These are phyloP conservation scores for Aspergillus pseudotamarii DNA, from an alignment of 2,329 filamentous ascomycete species.

Conservation along the genomic window DNA sequence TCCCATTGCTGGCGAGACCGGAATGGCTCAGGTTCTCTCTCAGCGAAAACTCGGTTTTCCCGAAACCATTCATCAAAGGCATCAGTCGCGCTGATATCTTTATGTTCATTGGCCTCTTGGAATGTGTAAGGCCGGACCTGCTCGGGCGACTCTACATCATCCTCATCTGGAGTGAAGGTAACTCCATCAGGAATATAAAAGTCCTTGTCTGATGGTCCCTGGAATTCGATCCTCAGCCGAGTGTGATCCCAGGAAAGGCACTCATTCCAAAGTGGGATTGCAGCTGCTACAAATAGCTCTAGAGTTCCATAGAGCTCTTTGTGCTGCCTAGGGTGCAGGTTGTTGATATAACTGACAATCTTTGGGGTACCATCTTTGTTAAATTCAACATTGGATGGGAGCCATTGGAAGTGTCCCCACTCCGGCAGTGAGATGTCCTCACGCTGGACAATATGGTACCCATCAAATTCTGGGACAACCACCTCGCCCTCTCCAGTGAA, in stretches of 20 bases:
- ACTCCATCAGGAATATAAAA: not conserved
- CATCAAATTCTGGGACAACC: not conserved
- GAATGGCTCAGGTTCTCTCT: not conserved
- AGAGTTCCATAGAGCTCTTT: constrained; percentile 37
- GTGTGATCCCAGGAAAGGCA: not conserved
- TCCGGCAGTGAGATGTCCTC: constrained; percentile 21
- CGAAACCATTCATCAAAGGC: not conserved
- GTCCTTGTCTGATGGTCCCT: not conserved
- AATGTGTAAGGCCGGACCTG: not conserved
- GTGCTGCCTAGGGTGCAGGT: constrained; percentile 42
- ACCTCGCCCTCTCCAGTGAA: constrained; percentile 16
- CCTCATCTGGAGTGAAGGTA: not conserved
- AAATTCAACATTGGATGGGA: constrained; percentile 43
- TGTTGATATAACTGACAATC: constrained; percentile 49
- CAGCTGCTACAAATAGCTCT: constrained; percentile 39
- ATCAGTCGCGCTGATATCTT: not conserved
- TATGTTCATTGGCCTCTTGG: not conserved
- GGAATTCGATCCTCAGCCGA: not conserved
- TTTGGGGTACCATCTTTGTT: constrained; percentile 19
- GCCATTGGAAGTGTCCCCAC: constrained; percentile 47
- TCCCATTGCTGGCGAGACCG: not conserved
- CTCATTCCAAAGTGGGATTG: constrained; percentile 52
- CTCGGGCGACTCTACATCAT: not conserved
- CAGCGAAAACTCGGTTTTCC: not conserved
- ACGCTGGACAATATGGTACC: not conserved